Conservation (phyloP, 148 eudicot genomes). For the Oxyria digyna region DNA sequence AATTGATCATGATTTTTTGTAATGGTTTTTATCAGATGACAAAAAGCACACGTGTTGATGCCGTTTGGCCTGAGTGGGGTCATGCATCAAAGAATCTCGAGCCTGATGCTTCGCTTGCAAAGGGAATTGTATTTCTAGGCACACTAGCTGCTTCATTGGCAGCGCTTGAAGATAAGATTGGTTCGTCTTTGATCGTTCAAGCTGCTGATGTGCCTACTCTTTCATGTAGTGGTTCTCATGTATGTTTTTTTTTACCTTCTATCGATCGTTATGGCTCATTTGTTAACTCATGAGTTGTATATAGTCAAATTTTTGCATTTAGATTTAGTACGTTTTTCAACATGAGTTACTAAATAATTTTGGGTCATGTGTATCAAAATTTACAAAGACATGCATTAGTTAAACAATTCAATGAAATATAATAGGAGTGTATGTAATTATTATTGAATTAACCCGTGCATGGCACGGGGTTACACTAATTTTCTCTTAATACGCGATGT, state of each 20-base stretch:
- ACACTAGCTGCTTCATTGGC: constrained; percentile 89
- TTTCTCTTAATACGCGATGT: constrained; percentile 2
- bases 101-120: constrained; percentile 77
- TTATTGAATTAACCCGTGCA: no score
- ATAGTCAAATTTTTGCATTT: no score
- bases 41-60: constrained; percentile 89
- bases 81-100: constrained; percentile 99
- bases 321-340: no score
- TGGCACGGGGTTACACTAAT: no score
- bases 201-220: constrained; percentile 98
- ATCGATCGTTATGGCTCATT: not conserved
- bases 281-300: no score
- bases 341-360: no score
- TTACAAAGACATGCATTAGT: no score
- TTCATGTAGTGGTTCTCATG: constrained; percentile 99
- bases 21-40: constrained; percentile 52
- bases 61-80: constrained; percentile 99
- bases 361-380: no score
- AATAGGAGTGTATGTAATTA: no score
- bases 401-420: no score
- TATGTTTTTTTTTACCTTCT: constrained; percentile 18
- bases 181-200: constrained; percentile 97
- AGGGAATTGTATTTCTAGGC: constrained; percentile 84
- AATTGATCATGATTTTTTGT: not conserved
- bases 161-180: constrained; percentile 97